phyloP scores from a whole-genome alignment of 257 asterid genomes.

The Plantago major region DNA sequence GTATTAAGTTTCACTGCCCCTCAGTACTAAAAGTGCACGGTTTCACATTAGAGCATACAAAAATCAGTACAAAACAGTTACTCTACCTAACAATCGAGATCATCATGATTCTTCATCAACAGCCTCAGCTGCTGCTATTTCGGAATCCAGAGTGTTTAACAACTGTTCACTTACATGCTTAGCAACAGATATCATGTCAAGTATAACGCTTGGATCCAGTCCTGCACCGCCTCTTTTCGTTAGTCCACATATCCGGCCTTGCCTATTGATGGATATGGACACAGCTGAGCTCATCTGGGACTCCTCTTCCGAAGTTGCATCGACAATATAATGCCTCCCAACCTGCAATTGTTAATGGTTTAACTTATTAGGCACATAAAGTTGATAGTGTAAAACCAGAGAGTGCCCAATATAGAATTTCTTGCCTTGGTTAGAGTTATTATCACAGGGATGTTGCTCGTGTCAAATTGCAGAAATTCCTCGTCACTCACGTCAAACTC shows the following conservation, averaged over 20 bases:
- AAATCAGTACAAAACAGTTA: neutral
- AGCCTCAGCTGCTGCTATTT: constrained; percentile 86
- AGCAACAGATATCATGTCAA: constrained; percentile 77
- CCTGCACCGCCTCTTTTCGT: constrained; percentile 86
- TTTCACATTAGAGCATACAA: too few relatives aligned
- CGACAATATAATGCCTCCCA: constrained; percentile 74
- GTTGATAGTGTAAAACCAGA: neutral
- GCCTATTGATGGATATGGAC: constrained; percentile 69
- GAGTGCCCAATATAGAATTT: neutral
- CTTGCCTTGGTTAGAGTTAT: constrained; percentile 79
- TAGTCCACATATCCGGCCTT: constrained; percentile 65
- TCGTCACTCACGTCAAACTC: constrained; percentile 82
- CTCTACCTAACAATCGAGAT: neutral
- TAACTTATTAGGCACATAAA: neutral
- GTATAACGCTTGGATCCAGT: constrained; percentile 64
- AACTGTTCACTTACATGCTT: constrained; percentile 68
- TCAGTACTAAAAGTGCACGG: too few relatives aligned
- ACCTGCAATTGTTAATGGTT: constrained; percentile 36
- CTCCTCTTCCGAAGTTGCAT: constrained; percentile 91
- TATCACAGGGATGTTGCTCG: constrained; percentile 66
- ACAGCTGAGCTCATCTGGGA: constrained; percentile 91
- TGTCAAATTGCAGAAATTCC: constrained; percentile 78
- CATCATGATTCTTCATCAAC: constrained; percentile 43
- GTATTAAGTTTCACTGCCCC: too few relatives aligned
- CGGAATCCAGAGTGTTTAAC: constrained; percentile 61